A percentile compares a stretch with the other conserved stretches of the same genome.
Evolutionary conservation across 1,139 yeast species (phyloP).

Genomic region (Kodamaea anthophila): DNA sequence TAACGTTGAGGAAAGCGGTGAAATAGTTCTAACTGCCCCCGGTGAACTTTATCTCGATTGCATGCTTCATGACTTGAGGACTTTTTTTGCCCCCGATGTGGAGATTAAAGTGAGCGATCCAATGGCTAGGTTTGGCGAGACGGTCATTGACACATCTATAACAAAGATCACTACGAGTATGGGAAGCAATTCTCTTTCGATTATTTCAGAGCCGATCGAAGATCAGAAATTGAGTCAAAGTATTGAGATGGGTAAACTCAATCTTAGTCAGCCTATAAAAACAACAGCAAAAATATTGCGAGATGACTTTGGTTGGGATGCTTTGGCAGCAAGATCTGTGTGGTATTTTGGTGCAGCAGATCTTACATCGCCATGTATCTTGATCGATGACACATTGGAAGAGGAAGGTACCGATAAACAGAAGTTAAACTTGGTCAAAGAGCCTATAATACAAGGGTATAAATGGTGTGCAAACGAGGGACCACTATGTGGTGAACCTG

Average conservation of each 20-base stretch:
- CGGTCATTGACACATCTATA: conserved; percentile 61
- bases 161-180: conserved; percentile 59
- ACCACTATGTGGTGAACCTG: conserved; percentile 82
- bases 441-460: conserved; percentile 67
- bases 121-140: conserved; percentile 72
- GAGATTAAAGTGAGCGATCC: conserved; percentile 85
- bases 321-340: conserved; percentile 73
- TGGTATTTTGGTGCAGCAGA: conserved; percentile 75
- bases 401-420: conserved; percentile 63
- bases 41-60: conserved; percentile 92
- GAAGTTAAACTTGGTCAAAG: conserved; percentile 41
- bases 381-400: conserved; percentile 74
- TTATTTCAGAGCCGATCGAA: conserved; percentile 74
- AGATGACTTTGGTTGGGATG: conserved; percentile 68
- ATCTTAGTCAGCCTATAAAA: conserved; percentile 30
- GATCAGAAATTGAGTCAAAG: conserved; percentile 45
- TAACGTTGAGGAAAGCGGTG: conserved; percentile 85
- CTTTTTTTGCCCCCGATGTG: conserved; percentile 49
- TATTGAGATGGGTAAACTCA: conserved; percentile 47
- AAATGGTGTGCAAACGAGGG: conserved; percentile 83
- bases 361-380: conserved; percentile 47
- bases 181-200: conserved; percentile 53
- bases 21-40: conserved; percentile 70
- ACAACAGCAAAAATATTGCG: conserved; percentile 51
- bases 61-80: conserved; percentile 68